A percentile compares a stretch with the other conserved stretches of the same genome.
phyloP scores from a whole-genome alignment of 495 filamentous ascomycete genomes.

The Sordaria brevicollis region DNA sequence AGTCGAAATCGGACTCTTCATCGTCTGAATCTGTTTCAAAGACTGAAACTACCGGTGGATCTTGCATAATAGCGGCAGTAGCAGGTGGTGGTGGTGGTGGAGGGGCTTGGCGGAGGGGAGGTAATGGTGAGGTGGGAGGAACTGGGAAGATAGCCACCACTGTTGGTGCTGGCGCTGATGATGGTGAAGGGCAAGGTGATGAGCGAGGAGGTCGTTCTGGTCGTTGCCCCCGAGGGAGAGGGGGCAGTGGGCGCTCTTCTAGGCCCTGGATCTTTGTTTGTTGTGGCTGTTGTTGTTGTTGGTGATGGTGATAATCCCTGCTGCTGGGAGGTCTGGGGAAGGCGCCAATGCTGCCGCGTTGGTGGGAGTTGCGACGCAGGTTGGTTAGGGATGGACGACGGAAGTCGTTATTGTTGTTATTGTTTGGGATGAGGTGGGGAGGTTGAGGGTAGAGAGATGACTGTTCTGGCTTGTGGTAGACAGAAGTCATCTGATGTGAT shows the following conservation, averaged over 20 bases:
- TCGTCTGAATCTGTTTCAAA: constrained; percentile 18
- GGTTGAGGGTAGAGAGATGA: neutral
- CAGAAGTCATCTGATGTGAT: neutral
- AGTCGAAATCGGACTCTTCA: neutral
- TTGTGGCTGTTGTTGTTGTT: neutral
- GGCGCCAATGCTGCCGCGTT: constrained; percentile 12
- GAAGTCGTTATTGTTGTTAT: neutral
- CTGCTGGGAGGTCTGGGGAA: constrained; percentile 5
- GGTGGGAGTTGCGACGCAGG: constrained; percentile 6
- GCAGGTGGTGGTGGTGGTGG: neutral
- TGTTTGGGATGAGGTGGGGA: neutral
- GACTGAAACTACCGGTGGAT: constrained; percentile 9
- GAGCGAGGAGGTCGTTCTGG: neutral
- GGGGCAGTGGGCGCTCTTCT: constrained; percentile 2
- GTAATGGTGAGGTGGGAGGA: too few relatives aligned
- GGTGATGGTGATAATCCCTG: neutral
- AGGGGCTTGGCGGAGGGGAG: neutral
- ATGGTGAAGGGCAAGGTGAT: too few relatives aligned
- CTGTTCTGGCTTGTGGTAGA: neutral
- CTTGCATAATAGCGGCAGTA: neutral
- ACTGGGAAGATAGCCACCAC: too few relatives aligned
- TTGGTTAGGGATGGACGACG: constrained; percentile 8
- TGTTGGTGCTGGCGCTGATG: too few relatives aligned
- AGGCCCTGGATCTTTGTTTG: neutral
- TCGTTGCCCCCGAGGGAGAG: neutral